Percentiles rank a stretch among this genome's conserved stretches.
Conservation (phyloP, 1,284 basidiomycete species). For the Leccinum griseonigrum region DNA sequence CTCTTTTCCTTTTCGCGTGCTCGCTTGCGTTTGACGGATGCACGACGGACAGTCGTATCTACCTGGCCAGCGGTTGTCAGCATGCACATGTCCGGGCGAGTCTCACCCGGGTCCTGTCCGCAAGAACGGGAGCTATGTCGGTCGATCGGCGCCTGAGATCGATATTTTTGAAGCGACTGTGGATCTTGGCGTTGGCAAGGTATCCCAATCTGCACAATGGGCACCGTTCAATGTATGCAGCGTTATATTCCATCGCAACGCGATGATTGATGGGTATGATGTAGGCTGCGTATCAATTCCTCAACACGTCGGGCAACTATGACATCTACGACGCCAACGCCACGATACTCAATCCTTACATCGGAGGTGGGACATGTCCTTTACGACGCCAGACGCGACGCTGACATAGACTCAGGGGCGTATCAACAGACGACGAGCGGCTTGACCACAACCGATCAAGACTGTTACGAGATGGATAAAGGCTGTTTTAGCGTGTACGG, state of each 20-base stretch:
- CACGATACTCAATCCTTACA: conserved; percentile 30
- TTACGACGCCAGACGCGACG: not conserved
- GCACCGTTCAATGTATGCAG: conserved; percentile 33
- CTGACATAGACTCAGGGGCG: conserved; percentile 23
- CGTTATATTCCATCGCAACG: not conserved
- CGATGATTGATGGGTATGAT: conserved; percentile 8
- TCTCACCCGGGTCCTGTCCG: conserved; percentile 80
- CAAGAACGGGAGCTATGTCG: conserved; percentile 59
- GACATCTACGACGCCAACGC: conserved; percentile 27
- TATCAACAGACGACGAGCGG: conserved; percentile 36
- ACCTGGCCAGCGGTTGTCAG: conserved; percentile 78
- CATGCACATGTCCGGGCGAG: conserved; percentile 78
- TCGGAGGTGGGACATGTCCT: conserved; percentile 25
- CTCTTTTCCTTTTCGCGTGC: conserved; percentile 1
- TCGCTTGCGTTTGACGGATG: conserved; percentile 4
- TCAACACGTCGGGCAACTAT: conserved; percentile 28
- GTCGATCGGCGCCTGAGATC: conserved; percentile 84
- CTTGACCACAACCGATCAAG: conserved; percentile 29
- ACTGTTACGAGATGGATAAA: conserved; percentile 29
- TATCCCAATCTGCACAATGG: conserved; percentile 37
- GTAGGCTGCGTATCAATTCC: conserved; percentile 32
- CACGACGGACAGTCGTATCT: conserved; percentile 54
- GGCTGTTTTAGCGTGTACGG: conserved; percentile 34
- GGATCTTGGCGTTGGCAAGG: conserved; percentile 30
- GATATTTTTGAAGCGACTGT: conserved; percentile 35